These are phyloP conservation scores for Strigomonas culicis DNA, from an alignment of 208 protist genomes.

Conservation along the genomic window DNA sequence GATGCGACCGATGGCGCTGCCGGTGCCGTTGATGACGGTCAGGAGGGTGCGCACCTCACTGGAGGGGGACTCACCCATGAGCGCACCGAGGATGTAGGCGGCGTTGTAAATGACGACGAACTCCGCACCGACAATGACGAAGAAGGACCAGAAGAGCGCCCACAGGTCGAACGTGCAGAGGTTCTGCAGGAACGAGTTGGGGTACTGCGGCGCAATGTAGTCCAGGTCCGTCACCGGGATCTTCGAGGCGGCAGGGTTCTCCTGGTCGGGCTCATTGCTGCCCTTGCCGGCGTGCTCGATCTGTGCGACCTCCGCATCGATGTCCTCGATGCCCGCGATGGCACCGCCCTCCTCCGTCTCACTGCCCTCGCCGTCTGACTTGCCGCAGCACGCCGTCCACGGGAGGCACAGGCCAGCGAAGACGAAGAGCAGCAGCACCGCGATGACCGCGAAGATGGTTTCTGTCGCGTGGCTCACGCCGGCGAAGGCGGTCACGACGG, in stretches of 20 bases:
- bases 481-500: slow-evolving; percentile 11
- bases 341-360: not conserved
- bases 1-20: slow-evolving; percentile 29
- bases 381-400: not conserved
- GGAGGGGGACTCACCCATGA: slow-evolving; percentile 9
- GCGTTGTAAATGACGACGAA: slow-evolving; percentile 26
- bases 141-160: slow-evolving; percentile 18
- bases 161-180: slow-evolving; percentile 24
- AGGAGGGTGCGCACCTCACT: slow-evolving; percentile 19
- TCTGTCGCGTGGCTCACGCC: slow-evolving; percentile 4
- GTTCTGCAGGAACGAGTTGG: slow-evolving; percentile 24
- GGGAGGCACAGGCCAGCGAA: not conserved
- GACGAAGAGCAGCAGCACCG: slow-evolving; percentile 15
- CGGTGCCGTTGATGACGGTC: slow-evolving; percentile 30
- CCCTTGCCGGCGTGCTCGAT: not conserved
- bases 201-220: slow-evolving; percentile 41
- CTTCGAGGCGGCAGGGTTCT: not conserved
- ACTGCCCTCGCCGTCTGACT: not conserved
- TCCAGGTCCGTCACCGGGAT: slow-evolving; percentile 18
- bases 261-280: not conserved
- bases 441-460: slow-evolving; percentile 24
- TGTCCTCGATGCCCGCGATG: slow-evolving; percentile 1
- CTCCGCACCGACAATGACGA: slow-evolving; percentile 20
- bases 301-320: not conserved
- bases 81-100: slow-evolving; percentile 21